Conservation (phyloP, 2,329 filamentous ascomycete species). For the Macrophomina phaseolina region DNA sequence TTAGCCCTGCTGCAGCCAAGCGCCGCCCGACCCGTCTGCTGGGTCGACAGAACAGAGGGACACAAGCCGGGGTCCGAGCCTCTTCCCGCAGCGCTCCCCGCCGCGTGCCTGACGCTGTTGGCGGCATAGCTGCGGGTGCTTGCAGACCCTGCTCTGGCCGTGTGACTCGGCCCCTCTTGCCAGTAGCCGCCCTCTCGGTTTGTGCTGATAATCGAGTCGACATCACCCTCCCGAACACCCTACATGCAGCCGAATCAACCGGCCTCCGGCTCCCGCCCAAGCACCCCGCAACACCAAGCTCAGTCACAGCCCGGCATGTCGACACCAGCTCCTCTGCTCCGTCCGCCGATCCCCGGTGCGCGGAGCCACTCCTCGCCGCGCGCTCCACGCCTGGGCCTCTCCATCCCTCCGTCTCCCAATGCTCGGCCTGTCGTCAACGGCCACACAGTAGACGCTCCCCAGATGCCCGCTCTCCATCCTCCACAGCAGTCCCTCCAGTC, state of each 20-base stretch:
- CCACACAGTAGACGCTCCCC: conserved; percentile 47
- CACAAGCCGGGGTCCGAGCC: conserved; percentile 18
- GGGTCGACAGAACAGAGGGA: conserved; percentile 20
- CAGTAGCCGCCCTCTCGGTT: background rate
- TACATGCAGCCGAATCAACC: conserved; percentile 22
- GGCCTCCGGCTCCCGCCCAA: conserved; percentile 21
- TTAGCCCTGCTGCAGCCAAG: conserved; percentile 26
- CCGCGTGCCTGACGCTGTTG: conserved; percentile 20
- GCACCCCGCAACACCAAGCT: conserved; percentile 23
- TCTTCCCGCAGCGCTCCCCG: conserved; percentile 20
- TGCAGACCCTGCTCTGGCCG: conserved; percentile 26
- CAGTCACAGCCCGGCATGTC: conserved; percentile 60
- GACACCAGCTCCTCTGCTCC: conserved; percentile 78
- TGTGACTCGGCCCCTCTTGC: conserved; percentile 13
- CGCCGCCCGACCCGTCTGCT: conserved; percentile 17
- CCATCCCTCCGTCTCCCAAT: conserved; percentile 87
- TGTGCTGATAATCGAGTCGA: background rate
- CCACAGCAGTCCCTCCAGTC: conserved; percentile 11
- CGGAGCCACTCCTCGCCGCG: conserved; percentile 63
- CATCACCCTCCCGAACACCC: background rate
- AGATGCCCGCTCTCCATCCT: conserved; percentile 58
- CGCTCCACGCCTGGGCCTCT: conserved; percentile 80
- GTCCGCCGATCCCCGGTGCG: conserved; percentile 77
- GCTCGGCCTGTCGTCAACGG: conserved; percentile 76
- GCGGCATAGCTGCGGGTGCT: conserved; percentile 25